phyloP scores from a whole-genome alignment of 2,329 filamentous ascomycete genomes.

The Didymellaceae sp. region DNA sequence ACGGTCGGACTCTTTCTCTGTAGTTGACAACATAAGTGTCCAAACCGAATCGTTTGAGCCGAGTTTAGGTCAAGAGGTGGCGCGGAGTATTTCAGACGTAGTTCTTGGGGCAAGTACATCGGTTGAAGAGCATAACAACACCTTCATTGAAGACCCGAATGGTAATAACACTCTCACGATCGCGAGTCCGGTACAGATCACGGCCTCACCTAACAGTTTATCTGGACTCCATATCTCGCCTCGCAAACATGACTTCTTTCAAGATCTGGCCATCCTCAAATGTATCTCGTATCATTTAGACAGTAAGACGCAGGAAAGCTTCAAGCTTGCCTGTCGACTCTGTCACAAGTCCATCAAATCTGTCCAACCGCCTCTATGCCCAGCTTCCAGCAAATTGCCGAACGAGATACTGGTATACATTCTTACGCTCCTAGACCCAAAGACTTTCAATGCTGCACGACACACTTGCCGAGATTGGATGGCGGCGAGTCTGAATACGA shows the following conservation, averaged over 20 bases:
- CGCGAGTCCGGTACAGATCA: not conserved
- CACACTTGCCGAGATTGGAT: slow-evolving; percentile 68
- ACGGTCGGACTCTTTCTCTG: slow-evolving; percentile 32
- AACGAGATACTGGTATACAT: slow-evolving; percentile 50
- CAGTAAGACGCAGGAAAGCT: slow-evolving; percentile 26
- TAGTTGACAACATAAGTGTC: slow-evolving; percentile 25
- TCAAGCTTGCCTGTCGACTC: slow-evolving; percentile 43
- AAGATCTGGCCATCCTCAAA: not conserved
- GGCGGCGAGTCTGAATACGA: slow-evolving; percentile 60
- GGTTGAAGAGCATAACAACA: slow-evolving; percentile 23
- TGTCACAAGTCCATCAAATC: slow-evolving; percentile 44
- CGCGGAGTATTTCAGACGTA: slow-evolving; percentile 37
- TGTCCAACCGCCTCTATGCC: slow-evolving; percentile 29
- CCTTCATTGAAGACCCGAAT: slow-evolving; percentile 13
- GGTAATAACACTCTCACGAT: slow-evolving; percentile 4
- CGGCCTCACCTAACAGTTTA: not conserved
- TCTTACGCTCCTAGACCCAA: slow-evolving; percentile 46
- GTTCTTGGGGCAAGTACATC: slow-evolving; percentile 28
- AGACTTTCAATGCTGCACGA: slow-evolving; percentile 66
- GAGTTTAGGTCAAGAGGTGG: slow-evolving; percentile 22
- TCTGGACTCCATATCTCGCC: not conserved
- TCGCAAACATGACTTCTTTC: not conserved
- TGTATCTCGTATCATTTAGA: slow-evolving; percentile 26
- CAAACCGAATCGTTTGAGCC: slow-evolving; percentile 37
- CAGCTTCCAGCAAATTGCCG: slow-evolving; percentile 46